Base-by-base conservation (phyloP, 768 basidiomycete genomes). In the Melanogaster broomeanus region DNA sequence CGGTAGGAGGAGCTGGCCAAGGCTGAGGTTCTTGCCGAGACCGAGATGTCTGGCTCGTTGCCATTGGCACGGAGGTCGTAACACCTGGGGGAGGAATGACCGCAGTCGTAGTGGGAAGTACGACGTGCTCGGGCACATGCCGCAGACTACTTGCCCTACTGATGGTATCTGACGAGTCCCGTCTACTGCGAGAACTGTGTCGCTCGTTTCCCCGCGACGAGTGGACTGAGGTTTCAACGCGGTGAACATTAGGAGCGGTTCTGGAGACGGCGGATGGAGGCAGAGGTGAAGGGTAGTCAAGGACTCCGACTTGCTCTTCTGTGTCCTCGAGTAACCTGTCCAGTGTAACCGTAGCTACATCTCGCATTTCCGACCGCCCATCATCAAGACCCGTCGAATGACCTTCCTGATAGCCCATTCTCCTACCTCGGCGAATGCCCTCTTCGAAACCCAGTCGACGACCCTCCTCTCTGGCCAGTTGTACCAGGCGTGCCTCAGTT, bases 401-500 rank as follows among this genome's bases (percentile, higher is more conserved):
- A 6, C 54, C 62, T 18, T 72, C 69, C 34, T 64, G 57, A 25
- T 60, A 57, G 7, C 61, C 70, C 41, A 74, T 52, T 31, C 52
- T 59, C 31, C 72, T 61, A 5, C 71, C 67, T 10, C 72, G 60
- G 30, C 69, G 63, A 33, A 73, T 76, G 46, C 82, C 83, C 56
- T 82, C 75, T 56, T 74, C 73, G 59, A 77, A 81, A 6, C 84
- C 83, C 11, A 75, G 56, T 21, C 74, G 69, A 35, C 78, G 62
- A 5, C 83, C 84, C 56, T 84, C 78, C 46, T 84, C 80, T 49
- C 77, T 65, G 1, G 84, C 84, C 15, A 68, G 52, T 3, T 79
- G 74, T 28, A 83, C 67, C 8, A 80, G 67, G 9, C 74, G 71
- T 34, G 77, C 74, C 53, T 81, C 75, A 8, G 74, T 66, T 35